phyloP scores from a whole-genome alignment of 768 basidiomycete genomes.

The Naganishia antarctica region DNA sequence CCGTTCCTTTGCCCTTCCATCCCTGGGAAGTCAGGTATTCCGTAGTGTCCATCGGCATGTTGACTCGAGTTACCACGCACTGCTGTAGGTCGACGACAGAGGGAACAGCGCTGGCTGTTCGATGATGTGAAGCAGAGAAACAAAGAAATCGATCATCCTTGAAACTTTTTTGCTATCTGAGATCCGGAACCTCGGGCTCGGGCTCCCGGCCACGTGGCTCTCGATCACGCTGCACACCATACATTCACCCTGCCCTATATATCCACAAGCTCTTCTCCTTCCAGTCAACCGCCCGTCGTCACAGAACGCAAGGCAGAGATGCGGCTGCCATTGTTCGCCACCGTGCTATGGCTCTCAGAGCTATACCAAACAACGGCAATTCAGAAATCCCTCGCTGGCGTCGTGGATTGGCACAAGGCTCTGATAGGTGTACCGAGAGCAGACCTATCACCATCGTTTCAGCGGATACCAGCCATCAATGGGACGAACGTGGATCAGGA shows the following conservation, averaged over 20 bases:
- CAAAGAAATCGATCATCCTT: no score
- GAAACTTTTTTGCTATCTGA: slow-evolving; percentile 1
- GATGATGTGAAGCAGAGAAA: no score
- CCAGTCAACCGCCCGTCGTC: not conserved
- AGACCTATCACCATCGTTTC: slow-evolving; percentile 61
- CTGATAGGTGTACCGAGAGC: slow-evolving; percentile 68
- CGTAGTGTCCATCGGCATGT: slow-evolving; percentile 27
- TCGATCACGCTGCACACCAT: not conserved
- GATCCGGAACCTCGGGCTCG: slow-evolving; percentile 4
- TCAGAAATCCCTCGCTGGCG: slow-evolving; percentile 53
- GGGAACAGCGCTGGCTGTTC: no score
- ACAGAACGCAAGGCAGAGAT: not conserved
- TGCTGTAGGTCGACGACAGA: no score
- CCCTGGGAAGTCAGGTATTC: slow-evolving; percentile 56
- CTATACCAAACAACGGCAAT: slow-evolving; percentile 54
- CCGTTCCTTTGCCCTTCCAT: slow-evolving; percentile 76
- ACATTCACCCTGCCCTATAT: not conserved
- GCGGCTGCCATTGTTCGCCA: slow-evolving; percentile 12
- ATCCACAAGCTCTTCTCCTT: not conserved
- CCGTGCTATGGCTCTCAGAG: not conserved
- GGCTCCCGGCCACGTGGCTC: not conserved
- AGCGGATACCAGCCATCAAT: slow-evolving; percentile 45
- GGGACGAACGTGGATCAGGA: slow-evolving; percentile 24
- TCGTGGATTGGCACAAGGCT: slow-evolving; percentile 78
- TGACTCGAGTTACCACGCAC: no score